Base-by-base conservation (phyloP, 352 stramenopile species). In the Halophytophthora batemanensis region DNA sequence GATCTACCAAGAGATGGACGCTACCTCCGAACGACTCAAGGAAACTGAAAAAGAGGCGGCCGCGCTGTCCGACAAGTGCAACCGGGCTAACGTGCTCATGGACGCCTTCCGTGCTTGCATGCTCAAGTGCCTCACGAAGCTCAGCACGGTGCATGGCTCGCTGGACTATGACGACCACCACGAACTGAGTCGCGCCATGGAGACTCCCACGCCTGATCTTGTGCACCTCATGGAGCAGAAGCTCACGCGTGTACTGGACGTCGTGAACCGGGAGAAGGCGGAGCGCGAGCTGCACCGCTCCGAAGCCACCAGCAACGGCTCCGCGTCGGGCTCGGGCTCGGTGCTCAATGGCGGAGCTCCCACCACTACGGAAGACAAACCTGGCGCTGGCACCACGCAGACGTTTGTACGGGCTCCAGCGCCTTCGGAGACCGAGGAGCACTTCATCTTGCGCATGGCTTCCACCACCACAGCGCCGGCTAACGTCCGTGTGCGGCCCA, bases 371-470 rank as follows among this genome's bases (percentile, higher is more conserved):
- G 49, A 66, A 12, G 59, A 69, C 21, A 69, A 64, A 25, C 29
- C 63, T 14, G 41, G 49, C n/a, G 57, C 59, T 21, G 70, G 75
- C 51, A 76, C 79, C 41, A 39, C 43, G 34, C 63, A 78, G 48
- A 64, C 50, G 13, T 66, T 66, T 28, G 53, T 74, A n/a, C 76
- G 77, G 2, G 76, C 76, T 11, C 77, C 82, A 17, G 79, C 75
- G 29, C 74, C 71, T 2, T 82, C 66, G 11, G 82, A 93, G 53
- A 88, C 65, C n/a, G 79, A 93, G 43, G 74, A 90, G 45, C 82
- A 90, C 59, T 93, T 90, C 44, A 93, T 93, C 45, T 41, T 93
- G 31, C 79, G 75, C 28, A 90, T 93, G 73, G 87, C 82, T n/a
- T 74, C 63, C 1, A 71, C 82, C 22, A 82, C 86, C 45, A 79